Evolutionary conservation across 1,139 yeast species (phyloP).

Genomic region (Sugiyamaella pinicola): DNA sequence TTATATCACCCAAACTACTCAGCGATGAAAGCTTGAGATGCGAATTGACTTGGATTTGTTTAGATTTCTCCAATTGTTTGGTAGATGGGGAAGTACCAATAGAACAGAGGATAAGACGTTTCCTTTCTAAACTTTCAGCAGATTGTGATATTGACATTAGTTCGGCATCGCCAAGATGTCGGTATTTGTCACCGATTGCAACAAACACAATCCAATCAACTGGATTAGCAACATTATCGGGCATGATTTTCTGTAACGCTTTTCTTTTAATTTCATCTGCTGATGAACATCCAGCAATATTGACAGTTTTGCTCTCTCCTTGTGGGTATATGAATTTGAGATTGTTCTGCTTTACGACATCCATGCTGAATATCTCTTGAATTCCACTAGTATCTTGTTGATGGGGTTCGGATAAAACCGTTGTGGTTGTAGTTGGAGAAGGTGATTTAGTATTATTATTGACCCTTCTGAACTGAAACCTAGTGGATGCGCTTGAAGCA

Average conservation of each 20-base stretch:
- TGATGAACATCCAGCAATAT: constrained; percentile 77
- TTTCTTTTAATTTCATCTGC: constrained; percentile 77
- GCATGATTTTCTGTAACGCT: constrained; percentile 62
- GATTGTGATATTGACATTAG: constrained; percentile 81
- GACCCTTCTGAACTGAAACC: constrained; percentile 11
- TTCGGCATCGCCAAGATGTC: constrained; percentile 70
- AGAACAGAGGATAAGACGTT: constrained; percentile 71
- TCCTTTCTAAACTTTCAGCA: constrained; percentile 68
- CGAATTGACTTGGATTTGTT: constrained; percentile 37
- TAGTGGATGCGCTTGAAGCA: background rate
- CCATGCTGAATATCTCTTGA: constrained; percentile 35
- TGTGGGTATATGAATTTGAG: constrained; percentile 60
- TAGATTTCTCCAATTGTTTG: constrained; percentile 68
- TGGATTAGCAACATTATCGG: constrained; percentile 46
- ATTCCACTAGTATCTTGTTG: constrained; percentile 15
- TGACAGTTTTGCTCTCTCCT: constrained; percentile 73
- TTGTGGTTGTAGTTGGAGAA: constrained; percentile 12
- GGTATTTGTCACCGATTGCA: constrained; percentile 30
- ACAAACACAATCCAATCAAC: constrained; percentile 56
- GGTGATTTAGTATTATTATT: constrained; percentile 8
- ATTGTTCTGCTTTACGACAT: constrained; percentile 46
- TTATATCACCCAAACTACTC: constrained; percentile 1
- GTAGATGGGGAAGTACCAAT: constrained; percentile 64
- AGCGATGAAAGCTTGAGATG: constrained; percentile 17
- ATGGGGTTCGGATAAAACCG: constrained; percentile 13